Evolutionary conservation across 148 eudicot genomes (phyloP).

Genomic region (Diospyros kaki): DNA sequence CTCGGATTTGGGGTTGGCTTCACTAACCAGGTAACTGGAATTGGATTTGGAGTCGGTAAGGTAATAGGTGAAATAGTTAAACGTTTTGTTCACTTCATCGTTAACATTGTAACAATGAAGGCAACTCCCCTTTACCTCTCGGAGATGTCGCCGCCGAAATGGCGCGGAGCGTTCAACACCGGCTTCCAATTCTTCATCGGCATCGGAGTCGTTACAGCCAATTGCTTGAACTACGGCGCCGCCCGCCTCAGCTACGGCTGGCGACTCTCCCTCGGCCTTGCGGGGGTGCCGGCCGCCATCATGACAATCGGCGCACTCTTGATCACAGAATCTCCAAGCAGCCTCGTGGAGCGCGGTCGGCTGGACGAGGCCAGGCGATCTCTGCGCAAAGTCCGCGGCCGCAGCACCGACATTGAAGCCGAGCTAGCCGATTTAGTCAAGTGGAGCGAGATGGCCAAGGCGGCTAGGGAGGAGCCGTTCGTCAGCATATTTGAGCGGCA

Average conservation of each 20-base stretch:
- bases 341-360: conserved; percentile 43
- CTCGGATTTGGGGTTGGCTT: conserved; percentile 64
- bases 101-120: conserved; percentile 18
- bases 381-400: conserved; percentile 30
- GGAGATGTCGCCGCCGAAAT: conserved; percentile 44
- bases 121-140: conserved; percentile 42
- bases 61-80: no score
- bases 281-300: conserved; percentile 32
- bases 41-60: no score
- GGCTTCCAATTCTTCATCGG: conserved; percentile 47
- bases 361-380: conserved; percentile 27
- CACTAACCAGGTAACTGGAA: conserved; percentile 43
- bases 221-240: conserved; percentile 27
- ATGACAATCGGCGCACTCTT: conserved; percentile 36
- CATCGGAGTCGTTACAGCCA: conserved; percentile 34
- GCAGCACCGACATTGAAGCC: conserved; percentile 17
- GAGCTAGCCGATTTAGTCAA: conserved; percentile 34
- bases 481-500: conserved; percentile 34
- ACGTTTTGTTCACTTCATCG: no score
- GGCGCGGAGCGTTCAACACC: conserved; percentile 45
- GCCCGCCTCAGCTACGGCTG: conserved; percentile 29
- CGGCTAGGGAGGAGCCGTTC: conserved; percentile 28
- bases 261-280: conserved; percentile 46
- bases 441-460: conserved; percentile 25
- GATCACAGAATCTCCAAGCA: conserved; percentile 43